Percentiles rank a stretch among this genome's conserved stretches.
Conservation (phyloP, 1,284 basidiomycete species). For the Melampsora abietis-canadensis region DNA sequence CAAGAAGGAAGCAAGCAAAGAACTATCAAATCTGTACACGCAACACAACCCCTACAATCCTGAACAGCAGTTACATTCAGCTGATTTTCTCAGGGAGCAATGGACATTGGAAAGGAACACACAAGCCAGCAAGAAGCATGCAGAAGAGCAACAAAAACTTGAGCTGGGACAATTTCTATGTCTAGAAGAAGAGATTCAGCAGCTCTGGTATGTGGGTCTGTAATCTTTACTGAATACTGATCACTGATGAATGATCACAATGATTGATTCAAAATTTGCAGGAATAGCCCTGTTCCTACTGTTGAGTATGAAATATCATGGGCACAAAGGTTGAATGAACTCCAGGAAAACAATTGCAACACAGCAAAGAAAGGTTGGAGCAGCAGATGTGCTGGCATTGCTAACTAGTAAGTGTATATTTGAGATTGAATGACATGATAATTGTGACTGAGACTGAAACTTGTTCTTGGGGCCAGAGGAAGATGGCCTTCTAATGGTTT, state of each 20-base stretch:
- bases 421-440: not conserved
- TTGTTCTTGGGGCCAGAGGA: not conserved
- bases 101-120: not conserved
- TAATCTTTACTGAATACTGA: not conserved
- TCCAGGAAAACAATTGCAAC: not conserved
- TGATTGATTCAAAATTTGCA: not conserved
- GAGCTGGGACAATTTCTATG: not conserved
- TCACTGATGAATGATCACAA: not conserved
- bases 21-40: not conserved
- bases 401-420: not conserved
- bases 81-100: not conserved
- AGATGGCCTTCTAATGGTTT: not conserved
- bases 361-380: not conserved
- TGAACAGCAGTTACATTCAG: not conserved
- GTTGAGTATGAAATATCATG: not conserved
- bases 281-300: not conserved
- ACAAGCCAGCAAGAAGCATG: not conserved
- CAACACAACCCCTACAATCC: not conserved
- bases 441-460: not conserved
- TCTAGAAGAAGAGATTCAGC: not conserved
- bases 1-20: not conserved
- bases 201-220: not conserved
- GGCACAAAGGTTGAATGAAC: not conserved
- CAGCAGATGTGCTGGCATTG: not conserved
- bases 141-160: not conserved